Base-by-base conservation (phyloP, 2,329 filamentous ascomycete genomes). In the Cytospora leucostoma region DNA sequence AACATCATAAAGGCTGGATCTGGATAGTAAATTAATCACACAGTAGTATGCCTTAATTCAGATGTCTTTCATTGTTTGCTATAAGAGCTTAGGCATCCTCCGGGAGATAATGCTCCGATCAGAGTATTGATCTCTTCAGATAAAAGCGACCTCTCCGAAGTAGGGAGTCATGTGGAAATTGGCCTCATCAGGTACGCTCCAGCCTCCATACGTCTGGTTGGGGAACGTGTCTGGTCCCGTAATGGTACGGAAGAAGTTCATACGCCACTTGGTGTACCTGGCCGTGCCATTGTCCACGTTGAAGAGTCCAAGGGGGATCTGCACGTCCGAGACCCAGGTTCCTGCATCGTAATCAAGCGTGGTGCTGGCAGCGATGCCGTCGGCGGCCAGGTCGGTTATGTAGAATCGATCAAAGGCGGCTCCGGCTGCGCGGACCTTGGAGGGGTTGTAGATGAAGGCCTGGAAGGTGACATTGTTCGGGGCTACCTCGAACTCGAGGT, bases 401-500 rank as follows among this genome's bases (percentile, higher is more conserved):
- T 77, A 79, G 53, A 78, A 75, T 56, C 75, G 74, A 66, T 81
- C 80, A 52, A 82, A 78, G 0, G 80, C 74, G 11, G 77, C 74
- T 21, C 74, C 77, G 0, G 68, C 60, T 2, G 74, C 72, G 33
- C 80, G 76, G 15, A 76, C 73, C 67, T 82, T 81, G 67, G 77
- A 76, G 4, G 79, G 80, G 68, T 83, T 83, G 72, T 79, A 82
- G 67, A 83, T 77, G 64, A 81, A 79, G 10, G 80, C 78, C 66
- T 82, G 79, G 72, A 79, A 83, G 27, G 80, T 83, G 59, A 79
- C 75, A 64, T 83, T 82, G 73, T 80, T 79, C 56, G 80, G 80
- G 68, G 71, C 80, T 50, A 83, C 76, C 70, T 83, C 80, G 67
- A 81, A 80, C 71, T 83, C 80, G 63, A 83, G 73, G 68, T 83